Evolutionary conservation across 768 basidiomycete genomes (phyloP).

Genomic region (Coprinopsis strossmayeri): DNA sequence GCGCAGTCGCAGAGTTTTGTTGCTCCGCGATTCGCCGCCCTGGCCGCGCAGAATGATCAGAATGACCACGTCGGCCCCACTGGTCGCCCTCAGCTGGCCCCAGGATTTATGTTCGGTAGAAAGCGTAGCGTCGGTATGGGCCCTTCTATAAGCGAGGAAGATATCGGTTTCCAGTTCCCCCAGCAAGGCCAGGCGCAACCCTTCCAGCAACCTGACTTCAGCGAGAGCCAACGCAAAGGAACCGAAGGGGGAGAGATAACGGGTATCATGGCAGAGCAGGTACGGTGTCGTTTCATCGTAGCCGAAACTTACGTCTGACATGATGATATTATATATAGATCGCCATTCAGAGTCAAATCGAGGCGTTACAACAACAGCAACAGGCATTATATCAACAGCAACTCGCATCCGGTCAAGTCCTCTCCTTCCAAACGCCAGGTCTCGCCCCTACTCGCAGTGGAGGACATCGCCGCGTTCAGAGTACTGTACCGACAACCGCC

Average conservation of each 20-base stretch:
- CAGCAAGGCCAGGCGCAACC: conserved; percentile 45
- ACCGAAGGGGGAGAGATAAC: conserved; percentile 70
- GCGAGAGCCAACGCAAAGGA: conserved; percentile 42
- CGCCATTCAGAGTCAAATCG: conserved; percentile 85
- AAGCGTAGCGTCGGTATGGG: conserved; percentile 53
- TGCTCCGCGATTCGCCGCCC: conserved; percentile 82
- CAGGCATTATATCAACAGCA: conserved; percentile 88
- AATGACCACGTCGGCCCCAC: conserved; percentile 59
- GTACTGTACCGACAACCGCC: conserved; percentile 57
- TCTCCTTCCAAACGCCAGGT: conserved; percentile 74
- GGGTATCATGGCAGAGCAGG: conserved; percentile 95
- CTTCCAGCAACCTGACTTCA: conserved; percentile 22
- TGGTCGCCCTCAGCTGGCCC: conserved; percentile 84
- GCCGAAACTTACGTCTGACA: background rate
- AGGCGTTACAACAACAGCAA: conserved; percentile 85
- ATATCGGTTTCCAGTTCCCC: conserved; percentile 76
- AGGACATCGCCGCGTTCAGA: conserved; percentile 80
- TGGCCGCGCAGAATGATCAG: conserved; percentile 68
- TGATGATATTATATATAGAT: too few species aligned
- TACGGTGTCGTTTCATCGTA: conserved; percentile 27
- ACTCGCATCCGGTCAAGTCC: conserved; percentile 79
- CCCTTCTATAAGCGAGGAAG: conserved; percentile 76
- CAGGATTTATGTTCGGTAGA: conserved; percentile 86
- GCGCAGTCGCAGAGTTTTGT: conserved; percentile 80
- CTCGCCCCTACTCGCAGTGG: conserved; percentile 53